Conservation (phyloP, 2,329 filamentous ascomycete species). For the Botrytis hyacinthi region DNA sequence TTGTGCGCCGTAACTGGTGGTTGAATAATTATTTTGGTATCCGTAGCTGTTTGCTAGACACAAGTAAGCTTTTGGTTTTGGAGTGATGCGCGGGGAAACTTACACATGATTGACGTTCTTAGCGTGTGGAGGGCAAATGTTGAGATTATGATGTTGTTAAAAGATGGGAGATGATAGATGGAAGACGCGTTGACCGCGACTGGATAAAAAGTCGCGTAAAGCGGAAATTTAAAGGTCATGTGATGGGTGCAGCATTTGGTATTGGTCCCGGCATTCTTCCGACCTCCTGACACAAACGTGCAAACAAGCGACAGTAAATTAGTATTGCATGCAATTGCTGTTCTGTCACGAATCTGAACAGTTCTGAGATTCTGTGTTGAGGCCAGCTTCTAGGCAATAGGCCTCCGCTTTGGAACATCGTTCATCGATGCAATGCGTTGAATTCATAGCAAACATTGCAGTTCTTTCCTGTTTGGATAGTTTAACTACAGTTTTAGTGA, state of each 20-base stretch:
- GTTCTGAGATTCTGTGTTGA: neutral
- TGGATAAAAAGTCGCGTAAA: conserved; percentile 14
- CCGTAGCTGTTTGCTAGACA: conserved; percentile 30
- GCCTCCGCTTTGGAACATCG: neutral
- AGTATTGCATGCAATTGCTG: neutral
- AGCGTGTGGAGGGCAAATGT: neutral
- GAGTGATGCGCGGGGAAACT: neutral
- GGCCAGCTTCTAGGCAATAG: neutral
- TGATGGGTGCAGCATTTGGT: neutral
- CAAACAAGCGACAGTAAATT: neutral
- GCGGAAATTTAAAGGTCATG: conserved; percentile 5
- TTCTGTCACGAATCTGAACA: neutral
- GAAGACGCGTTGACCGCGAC: conserved; percentile 18
- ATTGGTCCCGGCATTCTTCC: neutral
- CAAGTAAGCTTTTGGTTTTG: neutral
- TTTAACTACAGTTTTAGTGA: neutral
- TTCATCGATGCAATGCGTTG: neutral
- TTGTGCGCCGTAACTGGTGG: conserved; percentile 46
- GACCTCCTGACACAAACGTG: neutral
- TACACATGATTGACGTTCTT: conserved; percentile 6
- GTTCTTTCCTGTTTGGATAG: neutral
- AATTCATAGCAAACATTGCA: neutral
- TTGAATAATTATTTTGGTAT: conserved; percentile 32
- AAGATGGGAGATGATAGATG: conserved; percentile 1
- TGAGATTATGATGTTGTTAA: neutral